Conservation (phyloP, 805 yeast genomes). For the Candida boidinii region DNA sequence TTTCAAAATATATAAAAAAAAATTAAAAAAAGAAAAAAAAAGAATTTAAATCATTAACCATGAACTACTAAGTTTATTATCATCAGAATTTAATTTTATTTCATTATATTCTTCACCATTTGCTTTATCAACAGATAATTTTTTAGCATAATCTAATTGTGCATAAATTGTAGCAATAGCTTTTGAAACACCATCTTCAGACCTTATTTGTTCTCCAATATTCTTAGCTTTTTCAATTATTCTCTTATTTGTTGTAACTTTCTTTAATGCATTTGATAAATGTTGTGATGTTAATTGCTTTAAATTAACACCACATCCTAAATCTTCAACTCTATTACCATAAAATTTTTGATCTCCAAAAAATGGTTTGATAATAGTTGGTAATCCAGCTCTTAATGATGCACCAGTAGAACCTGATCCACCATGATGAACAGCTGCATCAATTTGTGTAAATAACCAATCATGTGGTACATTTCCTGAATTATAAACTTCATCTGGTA, state of each 20-base stretch:
- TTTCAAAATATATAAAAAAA: neutral
- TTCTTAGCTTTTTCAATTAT: conserved; percentile 59
- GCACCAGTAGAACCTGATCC: conserved; percentile 98
- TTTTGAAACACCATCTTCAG: conserved; percentile 72
- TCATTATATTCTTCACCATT: conserved; percentile 15
- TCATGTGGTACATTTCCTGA: conserved; percentile 82
- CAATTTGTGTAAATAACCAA: conserved; percentile 84
- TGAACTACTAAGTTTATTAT: conserved; percentile 18
- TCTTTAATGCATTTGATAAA: conserved; percentile 59
- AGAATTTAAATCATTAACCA: conserved; percentile 19
- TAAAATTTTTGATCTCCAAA: conserved; percentile 96
- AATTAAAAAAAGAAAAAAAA: neutral
- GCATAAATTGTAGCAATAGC: conserved; percentile 77
- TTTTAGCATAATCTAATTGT: conserved; percentile 69
- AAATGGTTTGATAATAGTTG: conserved; percentile 88
- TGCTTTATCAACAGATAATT: conserved; percentile 42
- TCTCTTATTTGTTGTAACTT: conserved; percentile 56
- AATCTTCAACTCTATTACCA: conserved; percentile 78
- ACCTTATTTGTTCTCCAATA: conserved; percentile 52
- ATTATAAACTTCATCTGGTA: conserved; percentile 63
- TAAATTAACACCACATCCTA: conserved; percentile 75
- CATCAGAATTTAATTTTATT: conserved; percentile 9
- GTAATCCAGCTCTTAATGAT: conserved; percentile 73
- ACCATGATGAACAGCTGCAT: conserved; percentile 96
- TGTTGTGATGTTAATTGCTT: conserved; percentile 57